Evolutionary conservation across 73 alveolate genomes (phyloP).

Genomic region (Tetrahymena thermophila): DNA sequence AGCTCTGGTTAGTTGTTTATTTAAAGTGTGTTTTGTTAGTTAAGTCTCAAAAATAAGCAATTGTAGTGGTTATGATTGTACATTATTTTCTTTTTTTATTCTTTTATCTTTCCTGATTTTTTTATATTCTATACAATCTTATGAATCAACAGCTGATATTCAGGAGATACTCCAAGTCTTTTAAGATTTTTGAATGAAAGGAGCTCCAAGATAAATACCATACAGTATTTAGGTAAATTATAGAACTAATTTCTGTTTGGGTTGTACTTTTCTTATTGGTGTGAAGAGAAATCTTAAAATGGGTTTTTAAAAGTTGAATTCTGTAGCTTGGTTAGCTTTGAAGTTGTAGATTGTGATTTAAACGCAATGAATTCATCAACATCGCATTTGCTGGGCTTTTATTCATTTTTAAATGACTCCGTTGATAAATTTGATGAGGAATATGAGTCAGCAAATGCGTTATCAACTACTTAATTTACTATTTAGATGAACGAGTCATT

Average conservation of each 20-base stretch:
- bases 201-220: neutral
- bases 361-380: neutral
- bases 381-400: neutral
- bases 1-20: neutral
- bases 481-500: neutral
- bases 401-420: neutral
- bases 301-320: neutral
- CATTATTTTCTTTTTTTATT: neutral
- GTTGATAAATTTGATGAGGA: neutral
- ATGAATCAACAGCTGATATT: neutral
- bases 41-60: neutral
- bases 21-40: neutral
- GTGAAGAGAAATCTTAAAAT: neutral
- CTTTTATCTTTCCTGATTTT: neutral
- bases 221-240: neutral
- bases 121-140: neutral
- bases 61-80: neutral
- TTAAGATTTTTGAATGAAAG: neutral
- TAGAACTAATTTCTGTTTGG: neutral
- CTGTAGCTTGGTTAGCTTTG: neutral
- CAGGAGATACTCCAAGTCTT: neutral
- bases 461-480: neutral
- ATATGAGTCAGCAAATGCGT: neutral
- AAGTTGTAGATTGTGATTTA: neutral
- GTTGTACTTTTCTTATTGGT: neutral